phyloP scores from a whole-genome alignment of 805 yeast species.

The Kodamaea nitidulidarum region DNA sequence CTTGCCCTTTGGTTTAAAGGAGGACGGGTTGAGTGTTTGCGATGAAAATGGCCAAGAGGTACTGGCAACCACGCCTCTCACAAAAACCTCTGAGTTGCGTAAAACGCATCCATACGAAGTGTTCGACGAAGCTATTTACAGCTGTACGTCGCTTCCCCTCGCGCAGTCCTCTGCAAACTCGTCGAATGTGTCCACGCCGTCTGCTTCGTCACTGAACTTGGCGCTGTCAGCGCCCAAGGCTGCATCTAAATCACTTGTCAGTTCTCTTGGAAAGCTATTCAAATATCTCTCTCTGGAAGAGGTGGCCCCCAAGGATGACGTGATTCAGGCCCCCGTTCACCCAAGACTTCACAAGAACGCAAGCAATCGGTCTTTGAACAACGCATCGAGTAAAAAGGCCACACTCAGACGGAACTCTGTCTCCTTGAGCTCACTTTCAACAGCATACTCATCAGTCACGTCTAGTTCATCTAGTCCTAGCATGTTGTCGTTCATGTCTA shows the following conservation, averaged over 20 bases:
- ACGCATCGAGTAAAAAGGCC: constrained; percentile 4
- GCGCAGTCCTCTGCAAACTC: constrained; percentile 9
- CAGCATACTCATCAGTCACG: constrained; percentile 25
- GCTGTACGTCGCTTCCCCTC: constrained; percentile 21
- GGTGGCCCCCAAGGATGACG: constrained; percentile 7
- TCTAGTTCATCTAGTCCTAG: constrained; percentile 38
- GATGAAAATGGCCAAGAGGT: constrained; percentile 7
- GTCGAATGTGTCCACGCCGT: constrained; percentile 4
- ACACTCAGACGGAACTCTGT: constrained; percentile 24
- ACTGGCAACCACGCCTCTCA: constrained; percentile 14
- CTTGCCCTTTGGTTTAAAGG: constrained; percentile 27
- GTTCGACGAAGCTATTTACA: constrained; percentile 62
- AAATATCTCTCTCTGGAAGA: constrained; percentile 35
- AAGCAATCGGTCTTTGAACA: constrained; percentile 6
- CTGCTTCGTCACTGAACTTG: constrained; percentile 2
- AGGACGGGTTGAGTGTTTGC: constrained; percentile 14
- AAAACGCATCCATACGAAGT: constrained; percentile 61
- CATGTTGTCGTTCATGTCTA: constrained; percentile 33
- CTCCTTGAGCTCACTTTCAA: constrained; percentile 35
- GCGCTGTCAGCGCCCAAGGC: constrained; percentile 4
- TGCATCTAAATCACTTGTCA: constrained; percentile 22
- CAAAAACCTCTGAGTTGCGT: constrained; percentile 33
- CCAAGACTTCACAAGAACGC: constrained; percentile 6
- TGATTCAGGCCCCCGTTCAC: constrained; percentile 1
- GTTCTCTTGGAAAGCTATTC: constrained; percentile 34